These are phyloP conservation scores for Heliamphora exappendiculata DNA, from an alignment of 148 eudicot genomes.

Conservation along the genomic window DNA sequence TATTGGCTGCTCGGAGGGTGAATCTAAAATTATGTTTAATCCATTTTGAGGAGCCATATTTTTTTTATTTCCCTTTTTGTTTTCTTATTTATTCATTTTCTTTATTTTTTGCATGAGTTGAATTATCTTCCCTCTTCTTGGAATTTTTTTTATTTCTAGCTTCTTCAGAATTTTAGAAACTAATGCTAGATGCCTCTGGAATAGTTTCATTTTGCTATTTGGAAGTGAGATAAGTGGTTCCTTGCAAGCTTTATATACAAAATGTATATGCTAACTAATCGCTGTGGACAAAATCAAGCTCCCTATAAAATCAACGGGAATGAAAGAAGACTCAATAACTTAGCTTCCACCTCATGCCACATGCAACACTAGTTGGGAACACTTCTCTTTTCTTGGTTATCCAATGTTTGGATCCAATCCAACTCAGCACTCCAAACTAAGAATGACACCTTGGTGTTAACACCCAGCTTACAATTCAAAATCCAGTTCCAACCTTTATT, in stretches of 20 bases:
- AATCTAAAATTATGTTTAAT: neutral
- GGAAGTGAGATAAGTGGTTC: neutral
- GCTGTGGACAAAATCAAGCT: too few relatives aligned
- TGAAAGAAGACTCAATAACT: too few relatives aligned
- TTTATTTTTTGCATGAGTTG: neutral
- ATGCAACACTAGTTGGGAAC: too few relatives aligned
- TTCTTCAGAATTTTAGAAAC: neutral
- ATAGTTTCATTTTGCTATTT: neutral
- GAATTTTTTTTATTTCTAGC: neutral
- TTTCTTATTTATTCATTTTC: neutral
- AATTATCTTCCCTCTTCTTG: neutral
- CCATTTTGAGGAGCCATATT: neutral
- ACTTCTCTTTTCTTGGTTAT: neutral
- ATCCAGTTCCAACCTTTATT: neutral
- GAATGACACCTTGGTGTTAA: too few relatives aligned
- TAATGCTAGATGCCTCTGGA: neutral
- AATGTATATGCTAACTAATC: too few relatives aligned
- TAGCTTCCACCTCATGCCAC: too few relatives aligned
- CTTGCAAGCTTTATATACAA: neutral
- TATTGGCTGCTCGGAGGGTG: too few relatives aligned
- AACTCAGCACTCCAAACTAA: neutral
- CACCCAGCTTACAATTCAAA: too few relatives aligned
- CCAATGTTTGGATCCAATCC: neutral
- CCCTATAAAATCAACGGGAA: too few relatives aligned
- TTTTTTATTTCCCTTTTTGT: neutral